These are phyloP conservation scores for Xylaria intraflava DNA, from an alignment of 495 filamentous ascomycete species.

Conservation along the genomic window DNA sequence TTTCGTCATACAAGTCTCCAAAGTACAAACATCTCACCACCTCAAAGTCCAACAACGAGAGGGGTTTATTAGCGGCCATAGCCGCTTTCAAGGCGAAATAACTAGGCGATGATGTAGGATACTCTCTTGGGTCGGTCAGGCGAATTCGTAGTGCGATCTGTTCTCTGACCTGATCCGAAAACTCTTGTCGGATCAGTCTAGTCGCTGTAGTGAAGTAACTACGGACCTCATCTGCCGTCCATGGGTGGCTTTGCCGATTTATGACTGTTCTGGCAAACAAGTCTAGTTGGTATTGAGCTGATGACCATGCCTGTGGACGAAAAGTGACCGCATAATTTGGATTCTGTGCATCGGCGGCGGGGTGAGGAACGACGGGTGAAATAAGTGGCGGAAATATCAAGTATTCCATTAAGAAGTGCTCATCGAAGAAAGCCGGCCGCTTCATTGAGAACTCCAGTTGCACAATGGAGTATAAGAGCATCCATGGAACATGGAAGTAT, in stretches of 20 bases:
- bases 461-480: neutral
- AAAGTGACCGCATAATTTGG: neutral
- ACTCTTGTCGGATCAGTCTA: neutral
- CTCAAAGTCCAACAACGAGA: neutral
- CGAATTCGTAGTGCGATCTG: neutral
- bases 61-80: neutral
- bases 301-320: neutral
- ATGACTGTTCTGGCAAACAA: neutral
- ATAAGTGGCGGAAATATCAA: neutral
- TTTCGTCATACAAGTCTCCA: neutral
- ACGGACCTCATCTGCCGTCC: neutral
- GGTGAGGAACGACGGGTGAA: neutral
- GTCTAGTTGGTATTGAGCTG: neutral
- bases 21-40: neutral
- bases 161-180: neutral
- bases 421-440: neutral
- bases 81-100: neutral
- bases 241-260: neutral
- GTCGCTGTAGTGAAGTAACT: neutral
- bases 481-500: neutral
- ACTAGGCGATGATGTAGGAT: neutral
- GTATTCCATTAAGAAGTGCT: neutral
- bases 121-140: neutral
- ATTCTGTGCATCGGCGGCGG: too few relatives aligned
- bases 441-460: neutral